phyloP scores from a whole-genome alignment of 1,284 basidiomycete genomes.

The Trichosporon ovoides region DNA sequence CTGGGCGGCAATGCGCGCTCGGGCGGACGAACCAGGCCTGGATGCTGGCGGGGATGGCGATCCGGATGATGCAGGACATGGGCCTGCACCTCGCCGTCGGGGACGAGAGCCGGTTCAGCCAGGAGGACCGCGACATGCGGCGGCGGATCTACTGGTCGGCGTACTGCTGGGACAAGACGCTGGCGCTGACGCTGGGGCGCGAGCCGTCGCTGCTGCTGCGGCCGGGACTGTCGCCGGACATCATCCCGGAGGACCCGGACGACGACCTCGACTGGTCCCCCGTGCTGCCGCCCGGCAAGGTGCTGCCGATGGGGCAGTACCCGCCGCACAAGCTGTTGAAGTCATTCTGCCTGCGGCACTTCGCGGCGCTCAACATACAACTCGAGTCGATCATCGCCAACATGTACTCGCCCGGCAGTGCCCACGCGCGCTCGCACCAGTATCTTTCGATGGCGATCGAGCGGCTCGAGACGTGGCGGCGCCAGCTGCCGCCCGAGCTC shows the following conservation, averaged over 20 bases:
- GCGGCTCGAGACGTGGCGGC: conserved; percentile 11
- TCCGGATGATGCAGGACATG: conserved; percentile 28
- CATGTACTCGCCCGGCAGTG: conserved; percentile 27
- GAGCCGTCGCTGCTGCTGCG: conserved; percentile 18
- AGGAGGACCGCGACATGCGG: conserved; percentile 22
- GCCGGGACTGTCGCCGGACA: conserved; percentile 5
- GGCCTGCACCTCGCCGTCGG: conserved; percentile 26
- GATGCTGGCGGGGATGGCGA: conserved; percentile 25
- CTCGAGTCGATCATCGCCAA: conserved; percentile 27
- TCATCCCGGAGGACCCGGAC: conserved; percentile 12
- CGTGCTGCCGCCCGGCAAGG: conserved; percentile 11
- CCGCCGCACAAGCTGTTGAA: conserved; percentile 11
- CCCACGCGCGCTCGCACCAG: conserved; percentile 21
- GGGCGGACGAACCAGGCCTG: conserved; percentile 25
- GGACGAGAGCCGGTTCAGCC: conserved; percentile 20
- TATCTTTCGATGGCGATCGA: conserved; percentile 19
- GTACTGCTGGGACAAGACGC: conserved; percentile 24
- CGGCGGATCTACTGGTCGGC: conserved; percentile 22
- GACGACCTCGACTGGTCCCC: conserved; percentile 18
- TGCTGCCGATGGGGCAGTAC: conserved; percentile 11
- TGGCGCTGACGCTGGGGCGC: conserved; percentile 21
- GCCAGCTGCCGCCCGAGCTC: conserved; percentile 8
- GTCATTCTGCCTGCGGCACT: conserved; percentile 18
- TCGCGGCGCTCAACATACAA: conserved; percentile 22
- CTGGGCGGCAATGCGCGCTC: conserved; percentile 18